phyloP scores from a whole-genome alignment of 768 basidiomycete genomes.

The Chalciporus chontae region DNA sequence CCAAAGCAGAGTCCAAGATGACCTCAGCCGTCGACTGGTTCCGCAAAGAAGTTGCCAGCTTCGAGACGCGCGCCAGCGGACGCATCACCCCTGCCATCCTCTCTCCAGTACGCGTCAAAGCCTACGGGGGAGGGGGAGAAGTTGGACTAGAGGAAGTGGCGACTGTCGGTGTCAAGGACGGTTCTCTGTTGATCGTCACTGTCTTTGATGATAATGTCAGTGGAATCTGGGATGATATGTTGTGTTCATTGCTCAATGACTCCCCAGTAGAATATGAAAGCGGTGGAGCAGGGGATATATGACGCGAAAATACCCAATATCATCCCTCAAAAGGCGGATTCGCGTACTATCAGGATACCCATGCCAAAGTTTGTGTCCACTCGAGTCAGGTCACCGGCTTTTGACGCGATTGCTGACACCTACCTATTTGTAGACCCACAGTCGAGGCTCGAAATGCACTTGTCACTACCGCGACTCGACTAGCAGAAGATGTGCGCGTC shows the following conservation, averaged over 20 bases:
- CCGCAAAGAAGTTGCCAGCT: constrained; percentile 68
- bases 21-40: constrained; percentile 63
- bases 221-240: neutral
- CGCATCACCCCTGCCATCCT: constrained; percentile 74
- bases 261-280: constrained; percentile 64
- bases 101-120: constrained; percentile 59
- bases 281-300: constrained; percentile 71
- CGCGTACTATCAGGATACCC: constrained; percentile 71
- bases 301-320: constrained; percentile 71
- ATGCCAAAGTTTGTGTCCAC: constrained; percentile 64
- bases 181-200: constrained; percentile 67
- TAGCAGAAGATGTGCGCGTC: constrained; percentile 72
- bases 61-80: constrained; percentile 71
- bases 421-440: constrained; percentile 53
- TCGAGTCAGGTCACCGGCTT: no score
- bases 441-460: constrained; percentile 64
- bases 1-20: constrained; percentile 65
- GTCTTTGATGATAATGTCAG: constrained; percentile 77
- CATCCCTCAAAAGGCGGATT: constrained; percentile 67
- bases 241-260: constrained; percentile 16
- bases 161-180: constrained; percentile 78
- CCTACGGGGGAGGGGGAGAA: constrained; percentile 38
- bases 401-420: neutral
- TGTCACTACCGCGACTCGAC: constrained; percentile 51
- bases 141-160: constrained; percentile 66